Evolutionary conservation across 495 filamentous ascomycete genomes (phyloP), one percentile per base, ranked within the genome.

Genomic region (Penicillium tannophilum): DNA sequence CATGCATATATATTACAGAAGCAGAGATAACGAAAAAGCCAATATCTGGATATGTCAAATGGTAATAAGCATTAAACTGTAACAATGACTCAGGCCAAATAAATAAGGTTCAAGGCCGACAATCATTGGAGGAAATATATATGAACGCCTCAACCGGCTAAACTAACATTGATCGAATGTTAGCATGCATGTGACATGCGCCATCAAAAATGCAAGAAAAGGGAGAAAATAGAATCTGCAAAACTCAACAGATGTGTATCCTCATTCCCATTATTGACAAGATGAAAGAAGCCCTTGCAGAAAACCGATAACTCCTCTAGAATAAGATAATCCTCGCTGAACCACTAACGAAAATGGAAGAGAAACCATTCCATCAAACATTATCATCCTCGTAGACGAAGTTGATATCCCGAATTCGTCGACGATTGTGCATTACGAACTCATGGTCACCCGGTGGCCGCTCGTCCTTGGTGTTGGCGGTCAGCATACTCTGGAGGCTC

Each of bases 401-500:
- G 52, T 88, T 85, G 61, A 97, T 92, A 72, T 97, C 91, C 65
- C 87, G 77, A 49, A 92, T 92, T 39, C 92, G 76, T 51, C 85
- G 80, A 20, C 84, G 84, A 66, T 97, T 96, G 48, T 81, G 82
- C 42, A 84, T 80, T 16, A 96, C 90, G 66, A 97, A 97, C 6
- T 93, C 87, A 60, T 87, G 87, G 72, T 97, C 90, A 10, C 92
- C 92, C 0, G 88, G 87, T 6, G 92, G 92, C 16, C 92, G 80
- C 70, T 92, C 93, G 61, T 94, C 89, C 74, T 90, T 94, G 23
- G 81, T 88, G 70, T 98, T 98, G 7, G 92, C 89, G 0, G 94
- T 97, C 65, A 98, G 72, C 94, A 98, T 98, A 75, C 91, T 96
- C 76, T 98, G 94, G 46, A 98, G 85, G 71, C 92, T 96, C 86